Evolutionary conservation across 345 rosid genomes (phyloP), one percentile per base, ranked within the genome.

Genomic region (Combretum micranthum): DNA sequence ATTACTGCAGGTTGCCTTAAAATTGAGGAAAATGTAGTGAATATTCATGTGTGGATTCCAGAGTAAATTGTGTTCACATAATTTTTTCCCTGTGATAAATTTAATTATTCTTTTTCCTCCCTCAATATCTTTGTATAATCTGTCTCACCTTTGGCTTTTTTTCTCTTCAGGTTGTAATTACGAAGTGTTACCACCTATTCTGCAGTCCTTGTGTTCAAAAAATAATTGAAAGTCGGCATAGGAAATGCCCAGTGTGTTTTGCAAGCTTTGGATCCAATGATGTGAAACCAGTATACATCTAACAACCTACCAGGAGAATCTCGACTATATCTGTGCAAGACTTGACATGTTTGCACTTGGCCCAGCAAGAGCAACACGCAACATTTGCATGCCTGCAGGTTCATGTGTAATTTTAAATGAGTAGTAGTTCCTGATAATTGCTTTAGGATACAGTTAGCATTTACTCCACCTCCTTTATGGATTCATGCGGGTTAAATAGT

Each of bases 221-320:
- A 71, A 73, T 85, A 51, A 66, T 61, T 15, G 95, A 70, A 77
- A 82, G 79, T 57, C 84, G 97, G 26, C 95, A 85, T 51, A 83
- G 95, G 59, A 94, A 90, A 69, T 94, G 97, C 67, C 96, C 96
- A 13, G 75, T 72, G 4, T 94, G 99, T 62, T 70, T 82, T 16
- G 77, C 87, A 47, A 90, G 87, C 77, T 90, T 94, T 57, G 95
- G 99, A 51, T 71, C 75, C 17, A 94, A 87, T 52, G 97, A 94
- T 57, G 93, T 94, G 44, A 93, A 85, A 60, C 97, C 96, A 68
- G 96, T 93, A 65, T 94, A 94, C 65, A 90, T 94, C 67, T 94
- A 84, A 87, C 17, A 0, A 37, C 39, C 32, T 32, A 32, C 39
- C 39, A 32, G 9, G 39, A 32, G 39, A 32, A 1, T 4, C 9